phyloP scores from a whole-genome alignment of 2,329 filamentous ascomycete species.

The Stagonosporopsis cucurbitacearum region DNA sequence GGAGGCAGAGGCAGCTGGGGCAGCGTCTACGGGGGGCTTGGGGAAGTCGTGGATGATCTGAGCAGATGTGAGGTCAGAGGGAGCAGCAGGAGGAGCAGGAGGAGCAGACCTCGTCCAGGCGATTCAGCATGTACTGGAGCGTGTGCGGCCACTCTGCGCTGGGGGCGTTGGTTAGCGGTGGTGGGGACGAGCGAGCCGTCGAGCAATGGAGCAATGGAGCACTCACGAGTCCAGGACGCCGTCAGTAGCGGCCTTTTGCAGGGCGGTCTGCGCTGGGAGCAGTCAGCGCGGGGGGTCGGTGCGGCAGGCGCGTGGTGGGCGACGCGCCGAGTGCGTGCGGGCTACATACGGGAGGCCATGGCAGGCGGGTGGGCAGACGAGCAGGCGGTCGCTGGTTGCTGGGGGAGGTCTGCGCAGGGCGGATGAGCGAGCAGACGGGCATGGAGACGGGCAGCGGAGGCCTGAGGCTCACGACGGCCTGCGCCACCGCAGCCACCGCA shows the following conservation, averaged over 20 bases:
- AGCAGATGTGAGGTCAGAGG: not conserved
- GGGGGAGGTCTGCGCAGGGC: not conserved
- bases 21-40: slow-evolving; percentile 59
- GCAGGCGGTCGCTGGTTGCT: not conserved
- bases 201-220: too few relatives aligned
- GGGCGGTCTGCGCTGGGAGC: slow-evolving; percentile 55
- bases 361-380: too few relatives aligned
- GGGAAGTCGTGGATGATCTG: slow-evolving; percentile 82
- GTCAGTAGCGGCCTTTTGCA: slow-evolving; percentile 63
- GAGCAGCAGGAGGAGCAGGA: not conserved
- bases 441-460: not conserved
- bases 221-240: slow-evolving; percentile 66
- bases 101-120: slow-evolving; percentile 67
- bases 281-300: slow-evolving; percentile 26
- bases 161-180: slow-evolving; percentile 26
- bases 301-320: not conserved
- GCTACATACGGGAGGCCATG: slow-evolving; percentile 23
- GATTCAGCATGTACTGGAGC: slow-evolving; percentile 68
- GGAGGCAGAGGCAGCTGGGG: slow-evolving; percentile 54
- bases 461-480: not conserved
- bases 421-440: too few relatives aligned
- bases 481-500: slow-evolving; percentile 18
- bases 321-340: too few relatives aligned
- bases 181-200: not conserved
- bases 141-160: slow-evolving; percentile 74